Evolutionary conservation across 2,329 filamentous ascomycete genomes (phyloP), one percentile per base, ranked within the genome.

Genomic region (Colletotrichum chrysophilum): DNA sequence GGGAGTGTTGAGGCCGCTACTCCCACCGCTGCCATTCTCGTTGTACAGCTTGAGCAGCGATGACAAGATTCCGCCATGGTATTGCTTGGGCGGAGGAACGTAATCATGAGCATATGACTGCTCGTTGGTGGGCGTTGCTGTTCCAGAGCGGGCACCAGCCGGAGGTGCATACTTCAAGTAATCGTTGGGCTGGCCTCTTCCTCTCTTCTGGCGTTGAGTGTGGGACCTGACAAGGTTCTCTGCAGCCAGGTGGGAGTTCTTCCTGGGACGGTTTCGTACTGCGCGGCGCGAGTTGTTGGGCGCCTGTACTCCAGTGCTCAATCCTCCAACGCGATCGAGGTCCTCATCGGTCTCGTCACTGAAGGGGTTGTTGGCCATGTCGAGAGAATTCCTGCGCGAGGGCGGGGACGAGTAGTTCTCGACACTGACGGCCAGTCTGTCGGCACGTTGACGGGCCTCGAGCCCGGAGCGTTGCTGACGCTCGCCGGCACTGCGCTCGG

Each of bases 11-110:
- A 81, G 78, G 16, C 84, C 86, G 77, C 85, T 87, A 70, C 80
- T 84, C 16, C 80, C 84, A 48, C 79, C 79, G 77, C 78, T 84
- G 72, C 78, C 81, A 75, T 78, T 79, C 76, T 91, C 86, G 74
- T 91, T 89, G 80, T 95, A 93, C 12, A 96, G 87, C 82, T 93
- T 94, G 66, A 97, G 86, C 0, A 97, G 86, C 0, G 92, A 93
- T 4, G 93, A 92, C 2, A 97, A 86, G 62, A 96, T 91, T 34
- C 95, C 94, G 34, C 93, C 93, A 66, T 93, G 91, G 82, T 95
- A 96, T 77, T 93, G 90, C 26, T 88, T 85, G 6, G 94, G 94
- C 56, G 89, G 88, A 60, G 93, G 91, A 21, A 94, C 90, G 80
- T 94, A 95, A 71, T 87, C 85, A 61, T 86, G 82, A 16, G 80